phyloP scores from a whole-genome alignment of 495 filamentous ascomycete genomes.

The Glonium stellatum region DNA sequence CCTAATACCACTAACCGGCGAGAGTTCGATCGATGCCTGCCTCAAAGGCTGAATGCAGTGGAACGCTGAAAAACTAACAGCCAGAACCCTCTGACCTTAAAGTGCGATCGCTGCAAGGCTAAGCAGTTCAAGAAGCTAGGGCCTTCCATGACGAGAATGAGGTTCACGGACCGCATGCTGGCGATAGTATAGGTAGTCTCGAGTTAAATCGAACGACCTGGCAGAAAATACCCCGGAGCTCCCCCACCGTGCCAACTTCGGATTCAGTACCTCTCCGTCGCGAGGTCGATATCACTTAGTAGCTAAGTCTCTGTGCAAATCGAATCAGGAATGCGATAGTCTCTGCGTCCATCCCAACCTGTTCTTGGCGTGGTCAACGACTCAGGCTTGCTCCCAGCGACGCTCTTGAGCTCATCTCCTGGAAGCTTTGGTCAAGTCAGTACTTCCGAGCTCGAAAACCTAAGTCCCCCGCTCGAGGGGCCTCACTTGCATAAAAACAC shows the following conservation, averaged over 20 bases:
- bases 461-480: neutral
- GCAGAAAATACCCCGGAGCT: neutral
- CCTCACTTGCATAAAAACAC: neutral
- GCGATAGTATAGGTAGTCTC: neutral
- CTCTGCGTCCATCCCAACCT: too few relatives aligned
- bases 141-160: neutral
- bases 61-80: neutral
- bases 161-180: neutral
- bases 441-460: neutral
- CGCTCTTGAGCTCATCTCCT: too few relatives aligned
- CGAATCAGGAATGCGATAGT: too few relatives aligned
- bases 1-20: neutral
- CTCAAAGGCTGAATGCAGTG: constrained; percentile 2
- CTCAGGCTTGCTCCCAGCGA: too few relatives aligned
- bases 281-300: neutral
- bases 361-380: too few relatives aligned
- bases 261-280: neutral
- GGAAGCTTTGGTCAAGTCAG: too few relatives aligned
- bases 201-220: neutral
- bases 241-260: neutral
- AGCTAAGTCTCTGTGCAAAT: neutral
- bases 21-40: neutral
- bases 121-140: too few relatives aligned
- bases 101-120: neutral
- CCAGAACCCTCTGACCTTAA: too few relatives aligned